Conservation (phyloP, 2,329 filamentous ascomycete species). For the Verticillium longisporum region DNA sequence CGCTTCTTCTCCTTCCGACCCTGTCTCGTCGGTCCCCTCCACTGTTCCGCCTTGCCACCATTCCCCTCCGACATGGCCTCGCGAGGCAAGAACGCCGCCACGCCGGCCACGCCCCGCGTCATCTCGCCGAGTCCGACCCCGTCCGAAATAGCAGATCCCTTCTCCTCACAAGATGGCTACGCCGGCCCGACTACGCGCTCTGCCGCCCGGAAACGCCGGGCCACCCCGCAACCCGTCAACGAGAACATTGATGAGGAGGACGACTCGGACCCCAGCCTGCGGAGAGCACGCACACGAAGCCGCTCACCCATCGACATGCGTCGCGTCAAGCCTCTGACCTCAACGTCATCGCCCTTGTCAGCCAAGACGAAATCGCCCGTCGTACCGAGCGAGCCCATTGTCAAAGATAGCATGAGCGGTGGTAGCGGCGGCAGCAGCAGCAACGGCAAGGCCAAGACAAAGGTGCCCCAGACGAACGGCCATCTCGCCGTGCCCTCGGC, state of each 20-base stretch:
- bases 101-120: conserved; percentile 76
- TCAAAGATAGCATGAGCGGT: conserved; percentile 10
- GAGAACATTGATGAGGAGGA: conserved; percentile 46
- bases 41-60: conserved; percentile 50
- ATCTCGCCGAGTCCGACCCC: conserved; percentile 82
- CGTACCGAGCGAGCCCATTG: conserved; percentile 11
- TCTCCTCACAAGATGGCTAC: conserved; percentile 51
- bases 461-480: conserved; percentile 43
- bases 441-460: conserved; percentile 26
- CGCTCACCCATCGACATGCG: conserved; percentile 56
- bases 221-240: conserved; percentile 52
- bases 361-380: conserved; percentile 20
- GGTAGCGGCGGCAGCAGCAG: conserved; percentile 16
- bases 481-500: conserved; percentile 61
- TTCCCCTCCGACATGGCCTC: conserved; percentile 50
- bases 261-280: conserved; percentile 35
- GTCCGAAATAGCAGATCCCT: conserved; percentile 41
- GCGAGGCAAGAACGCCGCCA: conserved; percentile 50
- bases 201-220: conserved; percentile 50
- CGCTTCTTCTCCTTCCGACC: conserved; percentile 39
- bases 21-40: conserved; percentile 49
- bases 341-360: conserved; percentile 35
- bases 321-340: conserved; percentile 46
- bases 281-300: conserved; percentile 62
- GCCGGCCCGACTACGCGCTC: conserved; percentile 73